A percentile compares a stretch with the other conserved stretches of the same genome.
phyloP scores from a whole-genome alignment of 148 eudicot genomes.

The Arctostaphylos glauca region DNA sequence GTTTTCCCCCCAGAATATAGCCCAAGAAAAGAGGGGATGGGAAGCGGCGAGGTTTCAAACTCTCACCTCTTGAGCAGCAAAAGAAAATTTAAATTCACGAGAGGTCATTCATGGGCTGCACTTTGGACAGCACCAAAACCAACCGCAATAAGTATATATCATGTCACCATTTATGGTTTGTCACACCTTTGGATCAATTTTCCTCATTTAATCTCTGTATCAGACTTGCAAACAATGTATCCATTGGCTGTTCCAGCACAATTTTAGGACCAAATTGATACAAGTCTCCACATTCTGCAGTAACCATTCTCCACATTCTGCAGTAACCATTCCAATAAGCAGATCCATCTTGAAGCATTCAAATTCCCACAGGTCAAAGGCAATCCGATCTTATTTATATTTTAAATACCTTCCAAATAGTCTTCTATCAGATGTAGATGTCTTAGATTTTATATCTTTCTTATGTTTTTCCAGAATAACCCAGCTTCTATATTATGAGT shows the following conservation, averaged over 20 bases:
- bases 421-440: neutral
- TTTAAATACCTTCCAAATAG: neutral
- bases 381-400: neutral
- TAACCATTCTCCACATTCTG: neutral
- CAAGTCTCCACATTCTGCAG: neutral
- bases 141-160: neutral
- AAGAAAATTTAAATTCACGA: too few relatives aligned
- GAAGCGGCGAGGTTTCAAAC: too few relatives aligned
- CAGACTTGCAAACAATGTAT: neutral
- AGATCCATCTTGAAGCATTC: neutral
- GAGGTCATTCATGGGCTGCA: neutral
- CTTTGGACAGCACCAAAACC: neutral
- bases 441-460: neutral
- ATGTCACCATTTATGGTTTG: neutral
- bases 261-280: neutral
- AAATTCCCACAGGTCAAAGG: neutral
- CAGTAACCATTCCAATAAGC: neutral
- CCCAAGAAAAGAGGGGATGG: too few relatives aligned
- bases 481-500: neutral
- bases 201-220: neutral
- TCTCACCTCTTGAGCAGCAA: too few relatives aligned
- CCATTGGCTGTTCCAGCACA: neutral
- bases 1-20: too few relatives aligned
- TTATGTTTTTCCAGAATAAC: neutral
- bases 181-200: neutral